Conservation (phyloP, 306 rosid species). For the Malus asiatica region DNA sequence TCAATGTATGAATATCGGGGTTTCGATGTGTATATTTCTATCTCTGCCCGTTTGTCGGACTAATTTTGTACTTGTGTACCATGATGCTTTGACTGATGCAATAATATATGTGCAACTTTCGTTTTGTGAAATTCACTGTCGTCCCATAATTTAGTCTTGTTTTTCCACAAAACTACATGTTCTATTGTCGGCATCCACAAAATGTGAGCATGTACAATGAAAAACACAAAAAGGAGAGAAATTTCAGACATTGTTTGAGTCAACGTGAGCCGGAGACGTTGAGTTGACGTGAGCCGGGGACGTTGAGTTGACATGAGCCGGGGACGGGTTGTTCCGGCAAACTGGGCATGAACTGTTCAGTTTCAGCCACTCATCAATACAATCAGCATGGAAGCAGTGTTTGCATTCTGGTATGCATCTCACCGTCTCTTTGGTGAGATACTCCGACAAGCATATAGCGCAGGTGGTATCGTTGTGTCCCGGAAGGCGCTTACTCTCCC, state of each 20-base stretch:
- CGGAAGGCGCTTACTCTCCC: constrained; percentile 59
- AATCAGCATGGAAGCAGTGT: constrained; percentile 69
- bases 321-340: constrained; percentile 57
- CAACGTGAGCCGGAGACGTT: constrained; percentile 24
- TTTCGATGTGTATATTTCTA: constrained; percentile 4
- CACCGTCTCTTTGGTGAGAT: constrained; percentile 48
- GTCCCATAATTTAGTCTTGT: background rate
- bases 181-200: background rate
- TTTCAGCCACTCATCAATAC: constrained; percentile 69
- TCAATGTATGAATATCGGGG: constrained; percentile 3
- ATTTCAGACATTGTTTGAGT: constrained; percentile 6
- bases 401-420: constrained; percentile 69
- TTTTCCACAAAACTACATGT: background rate
- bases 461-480: constrained; percentile 48
- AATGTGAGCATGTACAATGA: background rate
- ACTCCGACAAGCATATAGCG: constrained; percentile 66
- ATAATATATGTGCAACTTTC: background rate
- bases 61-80: background rate
- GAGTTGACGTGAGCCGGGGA: constrained; percentile 21
- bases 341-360: constrained; percentile 52
- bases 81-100: background rate
- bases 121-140: background rate
- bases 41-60: background rate
- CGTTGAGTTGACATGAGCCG: constrained; percentile 16
- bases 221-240: background rate